Evolutionary conservation across 495 filamentous ascomycete genomes (phyloP).

Genomic region (Talaromyces proteolyticus): DNA sequence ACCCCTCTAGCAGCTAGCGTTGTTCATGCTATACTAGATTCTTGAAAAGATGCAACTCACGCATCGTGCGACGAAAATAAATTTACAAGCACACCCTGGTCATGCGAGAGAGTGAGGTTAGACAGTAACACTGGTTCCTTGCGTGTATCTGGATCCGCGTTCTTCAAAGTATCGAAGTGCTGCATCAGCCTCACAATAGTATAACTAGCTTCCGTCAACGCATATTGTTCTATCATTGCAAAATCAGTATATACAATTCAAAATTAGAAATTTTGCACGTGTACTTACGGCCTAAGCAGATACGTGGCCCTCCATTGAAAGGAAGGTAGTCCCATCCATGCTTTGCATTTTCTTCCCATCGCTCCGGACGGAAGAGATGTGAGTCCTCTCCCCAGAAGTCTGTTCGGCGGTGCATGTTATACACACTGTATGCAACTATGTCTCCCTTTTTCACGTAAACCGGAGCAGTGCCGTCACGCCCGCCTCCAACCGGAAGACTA

Average conservation of each 20-base stretch:
- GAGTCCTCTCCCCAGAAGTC: slow-evolving; percentile 26
- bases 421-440: slow-evolving; percentile 15
- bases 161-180: slow-evolving; percentile 18
- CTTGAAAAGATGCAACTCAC: no score
- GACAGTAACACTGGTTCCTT: background rate
- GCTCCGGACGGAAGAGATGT: slow-evolving; percentile 23
- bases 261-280: background rate
- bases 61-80: background rate
- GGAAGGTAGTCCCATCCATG: slow-evolving; percentile 56
- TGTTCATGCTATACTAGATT: no score
- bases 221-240: slow-evolving; percentile 44
- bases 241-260: no score
- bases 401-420: slow-evolving; percentile 23
- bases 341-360: slow-evolving; percentile 19
- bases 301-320: slow-evolving; percentile 58
- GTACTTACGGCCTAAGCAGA: slow-evolving; percentile 33
- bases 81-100: background rate
- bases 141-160: slow-evolving; percentile 10
- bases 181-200: slow-evolving; percentile 31
- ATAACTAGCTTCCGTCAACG: slow-evolving; percentile 50
- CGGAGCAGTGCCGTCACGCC: slow-evolving; percentile 36
- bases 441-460: slow-evolving; percentile 37
- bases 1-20: no score
- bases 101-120: background rate
- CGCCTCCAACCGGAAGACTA: slow-evolving; percentile 42